Percentiles rank a stretch among this genome's conserved stretches.
phyloP scores from a whole-genome alignment of 768 basidiomycete genomes.

The Kwoniella dejecticola region DNA sequence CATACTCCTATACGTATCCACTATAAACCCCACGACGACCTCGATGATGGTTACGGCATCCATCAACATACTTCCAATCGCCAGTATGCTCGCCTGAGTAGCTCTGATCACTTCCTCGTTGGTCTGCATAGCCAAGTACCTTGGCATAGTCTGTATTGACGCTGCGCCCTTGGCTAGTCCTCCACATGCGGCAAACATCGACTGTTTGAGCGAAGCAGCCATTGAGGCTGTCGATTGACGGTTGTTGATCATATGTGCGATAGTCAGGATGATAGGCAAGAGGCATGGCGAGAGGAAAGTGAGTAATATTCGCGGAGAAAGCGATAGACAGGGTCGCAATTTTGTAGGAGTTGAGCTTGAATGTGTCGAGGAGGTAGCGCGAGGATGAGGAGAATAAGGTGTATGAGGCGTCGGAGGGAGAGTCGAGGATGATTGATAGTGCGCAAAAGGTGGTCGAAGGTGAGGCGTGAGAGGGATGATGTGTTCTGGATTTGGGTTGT shows the following conservation, averaged over 20 bases:
- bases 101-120: slow-evolving; percentile 77
- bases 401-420: slow-evolving; percentile 44
- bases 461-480: slow-evolving; percentile 46
- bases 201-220: slow-evolving; percentile 68
- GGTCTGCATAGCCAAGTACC: slow-evolving; percentile 81
- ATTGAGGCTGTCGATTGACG: slow-evolving; percentile 69
- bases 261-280: slow-evolving; percentile 82
- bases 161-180: slow-evolving; percentile 83
- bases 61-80: slow-evolving; percentile 69
- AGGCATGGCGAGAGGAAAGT: slow-evolving; percentile 91
- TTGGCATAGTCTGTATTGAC: slow-evolving; percentile 78
- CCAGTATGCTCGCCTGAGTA: slow-evolving; percentile 76
- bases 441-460: slow-evolving; percentile 43
- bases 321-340: slow-evolving; percentile 71
- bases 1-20: slow-evolving; percentile 88
- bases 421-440: slow-evolving; percentile 40
- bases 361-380: neutral
- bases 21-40: slow-evolving; percentile 83
- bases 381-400: slow-evolving; percentile 26
- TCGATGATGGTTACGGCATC: slow-evolving; percentile 77
- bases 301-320: slow-evolving; percentile 78
- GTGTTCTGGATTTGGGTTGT: slow-evolving; percentile 32
- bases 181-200: slow-evolving; percentile 78
- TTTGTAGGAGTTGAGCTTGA: neutral
- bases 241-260: slow-evolving; percentile 77